Evolutionary conservation across 2,329 filamentous ascomycete genomes (phyloP), one percentile per base, ranked within the genome.

Genomic region (Aspergillus unguis): DNA sequence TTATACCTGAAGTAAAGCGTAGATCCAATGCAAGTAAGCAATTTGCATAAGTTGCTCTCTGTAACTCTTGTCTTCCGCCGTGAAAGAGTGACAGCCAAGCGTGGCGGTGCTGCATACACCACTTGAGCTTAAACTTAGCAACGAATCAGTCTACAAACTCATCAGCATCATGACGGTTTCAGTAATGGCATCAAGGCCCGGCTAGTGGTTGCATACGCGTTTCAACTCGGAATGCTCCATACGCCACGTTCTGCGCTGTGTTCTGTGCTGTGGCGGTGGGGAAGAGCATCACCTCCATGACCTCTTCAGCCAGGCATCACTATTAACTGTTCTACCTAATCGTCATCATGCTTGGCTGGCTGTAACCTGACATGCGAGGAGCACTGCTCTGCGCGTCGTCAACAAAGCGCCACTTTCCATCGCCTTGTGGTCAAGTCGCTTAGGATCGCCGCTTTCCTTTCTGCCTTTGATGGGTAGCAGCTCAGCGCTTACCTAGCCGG

Each of bases 71-170:
- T 23, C 26, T 11, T 45, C 43, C 23, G 11, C 33, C 11, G 33
- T n/a, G 11, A 36, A 8, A 40, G 23, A 33, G 25, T 23, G 37
- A 28, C 8, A 47, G 55, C 55, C 52, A 57, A 57, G 55, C 23
- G 55, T 55, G 55, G 55, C 55, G 53, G 55, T 57, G 55, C 44
- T 43, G 40, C 41, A 38, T 44, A 25, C 31, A 25, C 40, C 45
- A 41, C 45, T 44, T 35, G 36, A 53, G 51, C 51, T 53, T 53
- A 48, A 53, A 29, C 8, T 33, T 8, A 33, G n/a, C 37, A 28
- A 38, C 51, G 51, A 53, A 53, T 53, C 33, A 26, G n/a, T 25
- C 28, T 7, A 2, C 7, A 31, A 9, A 32, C 17, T 33, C 32
- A 27, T 42, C 47, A 35, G 29, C 41, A 32, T 27, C 28, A 17